Percentiles rank a stretch among this genome's conserved stretches.
These are phyloP conservation scores for Juglanconis oblonga DNA, from an alignment of 2,329 filamentous ascomycete species.

Conservation along the genomic window DNA sequence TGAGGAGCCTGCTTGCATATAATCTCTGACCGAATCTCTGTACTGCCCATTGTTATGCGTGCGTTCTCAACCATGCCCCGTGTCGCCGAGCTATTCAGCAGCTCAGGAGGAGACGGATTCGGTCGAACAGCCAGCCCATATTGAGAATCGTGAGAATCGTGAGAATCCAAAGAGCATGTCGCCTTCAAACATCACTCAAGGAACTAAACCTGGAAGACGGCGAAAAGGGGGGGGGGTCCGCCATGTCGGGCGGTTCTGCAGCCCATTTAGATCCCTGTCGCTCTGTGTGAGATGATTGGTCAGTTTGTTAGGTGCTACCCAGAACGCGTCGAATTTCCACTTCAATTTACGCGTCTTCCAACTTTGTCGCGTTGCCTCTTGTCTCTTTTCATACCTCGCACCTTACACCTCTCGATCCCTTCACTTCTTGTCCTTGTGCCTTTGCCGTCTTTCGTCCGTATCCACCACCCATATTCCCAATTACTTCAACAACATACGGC, in stretches of 20 bases:
- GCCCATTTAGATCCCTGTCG: conserved; percentile 3
- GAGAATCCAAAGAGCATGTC: no score
- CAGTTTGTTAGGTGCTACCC: background rate
- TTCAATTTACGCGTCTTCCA: conserved; percentile 1
- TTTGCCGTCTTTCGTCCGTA: background rate
- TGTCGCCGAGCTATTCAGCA: no score
- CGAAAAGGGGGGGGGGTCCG: background rate
- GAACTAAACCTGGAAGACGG: no score
- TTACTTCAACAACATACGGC: conserved; percentile 13
- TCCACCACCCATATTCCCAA: background rate
- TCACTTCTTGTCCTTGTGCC: background rate
- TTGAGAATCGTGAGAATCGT: no score
- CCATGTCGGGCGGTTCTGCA: background rate
- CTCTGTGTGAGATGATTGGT: conserved; percentile 5
- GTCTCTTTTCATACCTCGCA: background rate
- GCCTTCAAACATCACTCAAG: no score
- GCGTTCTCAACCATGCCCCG: no score
- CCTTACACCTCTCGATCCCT: background rate
- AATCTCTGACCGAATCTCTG: background rate
- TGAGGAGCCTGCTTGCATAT: background rate
- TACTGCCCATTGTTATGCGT: no score
- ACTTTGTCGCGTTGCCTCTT: background rate
- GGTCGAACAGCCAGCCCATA: no score
- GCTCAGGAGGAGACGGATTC: no score
- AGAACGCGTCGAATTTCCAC: conserved; percentile 2